Base-by-base conservation (phyloP, 108 stramenopile genomes). In the Cyclotella sp. region DNA sequence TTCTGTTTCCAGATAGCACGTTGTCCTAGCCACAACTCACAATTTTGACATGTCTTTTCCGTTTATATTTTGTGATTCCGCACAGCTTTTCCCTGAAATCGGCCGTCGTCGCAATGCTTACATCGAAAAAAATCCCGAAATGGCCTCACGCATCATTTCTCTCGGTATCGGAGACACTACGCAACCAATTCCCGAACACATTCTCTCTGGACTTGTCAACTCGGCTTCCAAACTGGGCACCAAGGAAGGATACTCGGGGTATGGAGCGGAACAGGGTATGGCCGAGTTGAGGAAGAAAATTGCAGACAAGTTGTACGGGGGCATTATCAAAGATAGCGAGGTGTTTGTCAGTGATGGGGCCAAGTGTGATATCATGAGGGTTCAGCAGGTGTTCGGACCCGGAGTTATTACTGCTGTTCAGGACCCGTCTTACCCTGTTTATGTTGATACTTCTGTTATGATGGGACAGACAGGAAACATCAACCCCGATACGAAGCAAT, bases 261-360 rank as follows among this genome's bases (percentile, higher is more conserved):
- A 98, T 72, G 97, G 98, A 19, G 94, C 96, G 63, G 98, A 97
- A 85, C 95, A 97, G 87, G 98, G 98, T 40, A 85, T 90, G 85
- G 90, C 53, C 28, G 64, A 45, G 41, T 79, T 98, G 59, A 90
- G 98, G 34, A 89, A 94, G 75, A 97, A 97, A 84, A 97, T 97
- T 77, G 93, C 96, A 7, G 65, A 73, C 21, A 92, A 87, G 54
- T 85, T 97, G 42, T 98, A 98, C 87, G 85, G 94, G 53, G 93
- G 89, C 15, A 81, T 96, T 45, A 96, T 98, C 71, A 83, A 87
- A 63, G 85, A 96, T 8, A 93, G 92, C 59, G 98, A 98, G 76
- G 98, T 98, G 49, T 98, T 97, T 84, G 98, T 98, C 28, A 93
- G 92, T 57, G 98, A 98, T 81, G 98, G 98, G 54, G 98, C 98